Percentiles rank a stretch among this genome's conserved stretches.
Evolutionary conservation across 2,329 filamentous ascomycete genomes (phyloP).

Genomic region (Ceratocystis variospora): DNA sequence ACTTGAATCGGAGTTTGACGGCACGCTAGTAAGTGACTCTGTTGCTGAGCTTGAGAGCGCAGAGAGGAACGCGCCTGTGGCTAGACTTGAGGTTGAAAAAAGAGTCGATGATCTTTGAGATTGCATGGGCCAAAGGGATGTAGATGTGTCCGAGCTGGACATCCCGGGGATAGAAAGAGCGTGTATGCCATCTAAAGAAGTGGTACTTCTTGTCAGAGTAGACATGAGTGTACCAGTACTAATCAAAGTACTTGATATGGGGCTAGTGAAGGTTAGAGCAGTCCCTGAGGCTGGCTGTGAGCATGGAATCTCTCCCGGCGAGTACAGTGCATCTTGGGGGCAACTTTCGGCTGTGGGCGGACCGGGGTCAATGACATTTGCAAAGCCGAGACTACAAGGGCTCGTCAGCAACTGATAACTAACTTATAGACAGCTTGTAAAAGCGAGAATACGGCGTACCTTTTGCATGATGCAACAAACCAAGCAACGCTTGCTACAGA

Average conservation of each 20-base stretch:
- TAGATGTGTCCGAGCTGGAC: not conserved
- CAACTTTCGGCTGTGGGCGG: slow-evolving; percentile 6
- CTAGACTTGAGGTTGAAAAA: not conserved
- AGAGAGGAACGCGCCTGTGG: not conserved
- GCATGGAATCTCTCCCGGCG: slow-evolving; percentile 9
- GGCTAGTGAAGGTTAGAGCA: not conserved
- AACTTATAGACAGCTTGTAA: not conserved
- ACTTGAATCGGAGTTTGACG: not conserved
- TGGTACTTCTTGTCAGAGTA: not conserved
- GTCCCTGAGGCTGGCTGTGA: not conserved
- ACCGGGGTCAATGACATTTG: slow-evolving; percentile 15
- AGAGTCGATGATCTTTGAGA: not conserved
- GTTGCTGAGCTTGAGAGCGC: not conserved
- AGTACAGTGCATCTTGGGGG: slow-evolving; percentile 15
- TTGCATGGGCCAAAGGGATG: not conserved
- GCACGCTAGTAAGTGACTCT: not conserved
- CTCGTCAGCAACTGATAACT: not conserved
- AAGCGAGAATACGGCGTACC: slow-evolving; percentile 11
- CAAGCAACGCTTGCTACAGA: slow-evolving; percentile 18
- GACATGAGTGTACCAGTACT: not conserved
- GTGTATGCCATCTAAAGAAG: not conserved
- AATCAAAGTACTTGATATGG: not conserved
- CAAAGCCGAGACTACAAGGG: slow-evolving; percentile 14
- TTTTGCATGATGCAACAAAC: slow-evolving; percentile 17
- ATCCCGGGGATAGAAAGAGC: slow-evolving; percentile 1